Conservation (phyloP, 306 rosid species). For the Dryas alaskensis region DNA sequence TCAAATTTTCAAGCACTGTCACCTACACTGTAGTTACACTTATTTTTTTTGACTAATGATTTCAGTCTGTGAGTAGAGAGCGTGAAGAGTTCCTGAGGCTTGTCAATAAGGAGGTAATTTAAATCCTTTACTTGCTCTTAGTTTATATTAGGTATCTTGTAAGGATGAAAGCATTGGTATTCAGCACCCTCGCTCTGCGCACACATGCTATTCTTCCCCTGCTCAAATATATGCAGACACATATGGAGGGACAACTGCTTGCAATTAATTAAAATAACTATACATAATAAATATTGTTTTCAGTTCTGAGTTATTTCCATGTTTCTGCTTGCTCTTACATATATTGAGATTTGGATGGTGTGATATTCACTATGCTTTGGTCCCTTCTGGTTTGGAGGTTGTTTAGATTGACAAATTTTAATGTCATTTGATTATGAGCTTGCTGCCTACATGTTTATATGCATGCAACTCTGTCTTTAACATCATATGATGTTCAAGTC, state of each 20-base stretch:
- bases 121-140: not conserved
- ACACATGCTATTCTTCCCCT: constrained; percentile 10
- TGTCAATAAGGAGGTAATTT: constrained; percentile 85
- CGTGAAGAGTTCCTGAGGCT: constrained; percentile 93
- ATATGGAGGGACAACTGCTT: not conserved
- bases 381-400: constrained; percentile 7
- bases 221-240: not conserved
- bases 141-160: not conserved
- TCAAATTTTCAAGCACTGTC: not conserved
- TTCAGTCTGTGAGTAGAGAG: constrained; percentile 91
- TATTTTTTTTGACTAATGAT: constrained; percentile 22
- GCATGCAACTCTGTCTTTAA: not conserved
- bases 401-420: not conserved
- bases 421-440: constrained; percentile 1
- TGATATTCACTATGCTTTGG: not conserved
- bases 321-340: constrained; percentile 2
- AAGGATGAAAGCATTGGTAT: not conserved
- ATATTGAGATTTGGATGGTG: not conserved
- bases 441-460: not conserved
- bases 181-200: constrained; percentile 1
- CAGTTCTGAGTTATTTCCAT: not conserved
- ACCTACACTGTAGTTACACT: not conserved
- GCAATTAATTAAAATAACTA: not conserved
- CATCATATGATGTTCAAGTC: not conserved
- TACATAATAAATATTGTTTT: not conserved